Evolutionary conservation across 495 filamentous ascomycete genomes (phyloP), one percentile per base, ranked within the genome.

Genomic region (Annulohypoxylon bovei): DNA sequence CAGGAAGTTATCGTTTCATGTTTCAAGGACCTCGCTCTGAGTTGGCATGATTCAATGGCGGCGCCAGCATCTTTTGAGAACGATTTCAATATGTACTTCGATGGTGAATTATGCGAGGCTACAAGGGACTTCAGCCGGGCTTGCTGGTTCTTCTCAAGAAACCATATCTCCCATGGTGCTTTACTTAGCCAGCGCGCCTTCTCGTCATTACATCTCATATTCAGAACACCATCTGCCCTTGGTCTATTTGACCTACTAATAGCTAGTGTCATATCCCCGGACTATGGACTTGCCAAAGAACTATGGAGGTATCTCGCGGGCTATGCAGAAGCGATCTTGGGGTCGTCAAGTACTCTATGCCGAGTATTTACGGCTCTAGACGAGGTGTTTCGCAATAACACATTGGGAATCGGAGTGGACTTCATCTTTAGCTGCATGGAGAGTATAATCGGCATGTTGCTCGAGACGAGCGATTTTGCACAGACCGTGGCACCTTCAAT

Each of bases 351-450:
- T 49, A 69, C 62, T 4, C 37, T 73, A 33, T 62, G 27, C 28
- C 60, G 56, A n/a, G 32, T 73, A 3, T 73, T 73, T 39, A 35
- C 32, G 6, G 46, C 65, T 11, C 40, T 73, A 16, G 16, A 65
- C 16, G 70, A 73, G 14, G 65, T 73, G 0, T 69, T 73, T 14
- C 60, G 56, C 40, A 61, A 37, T 6, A 57, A 69, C 25, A 22
- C 70, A 7, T 37, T 73, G 3, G 60, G 65, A 30, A 65, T 42
- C 0, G 62, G 56, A 1, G 70, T 73, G 1, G 65, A 73, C 22
- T 69, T 73, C 23, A 60, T 69, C 28, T 69, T 73, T 23, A 68
- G 62, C 40, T 73, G 70, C 42, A 69, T 73, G 62, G 66, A 73
- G 47, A 68, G 70, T 35, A 68, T 73, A 9, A 39, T 73, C 30